phyloP scores from a whole-genome alignment of 169 alveolate species.

The Eimeria maxima region DNA sequence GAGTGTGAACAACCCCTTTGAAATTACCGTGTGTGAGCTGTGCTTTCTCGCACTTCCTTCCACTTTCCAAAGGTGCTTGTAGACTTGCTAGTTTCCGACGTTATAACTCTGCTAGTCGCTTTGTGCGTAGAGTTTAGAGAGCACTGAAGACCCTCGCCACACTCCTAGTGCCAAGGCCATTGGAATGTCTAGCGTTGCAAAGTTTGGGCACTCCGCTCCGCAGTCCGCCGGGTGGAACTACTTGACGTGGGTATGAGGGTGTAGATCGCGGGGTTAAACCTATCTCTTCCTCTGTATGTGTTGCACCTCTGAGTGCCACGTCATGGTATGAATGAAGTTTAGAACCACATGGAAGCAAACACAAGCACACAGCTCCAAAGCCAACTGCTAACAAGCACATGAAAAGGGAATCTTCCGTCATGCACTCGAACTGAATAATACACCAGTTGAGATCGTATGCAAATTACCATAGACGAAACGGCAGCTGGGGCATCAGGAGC shows the following conservation, averaged over 20 bases:
- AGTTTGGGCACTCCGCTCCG: background rate
- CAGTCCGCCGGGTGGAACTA: background rate
- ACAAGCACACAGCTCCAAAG: background rate
- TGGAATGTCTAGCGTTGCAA: background rate
- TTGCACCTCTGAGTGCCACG: background rate
- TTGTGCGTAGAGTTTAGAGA: background rate
- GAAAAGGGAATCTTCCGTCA: no score
- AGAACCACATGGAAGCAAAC: background rate
- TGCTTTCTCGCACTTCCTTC: background rate
- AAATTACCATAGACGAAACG: background rate
- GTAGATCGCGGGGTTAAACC: background rate
- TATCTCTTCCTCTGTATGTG: background rate
- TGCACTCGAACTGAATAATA: background rate
- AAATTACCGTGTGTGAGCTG: no score
- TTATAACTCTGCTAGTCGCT: background rate
- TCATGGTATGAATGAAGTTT: background rate
- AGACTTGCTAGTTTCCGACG: background rate
- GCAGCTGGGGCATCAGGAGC: background rate
- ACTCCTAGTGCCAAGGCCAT: background rate
- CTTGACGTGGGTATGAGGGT: background rate
- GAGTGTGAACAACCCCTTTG: no score
- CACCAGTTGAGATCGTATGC: background rate
- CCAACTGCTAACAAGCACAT: background rate
- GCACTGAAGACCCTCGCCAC: background rate
- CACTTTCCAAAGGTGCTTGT: background rate